Percentiles rank a stretch among this genome's conserved stretches.
Conservation (phyloP, 139 green algal genomes). For the Chlorella sp. region DNA sequence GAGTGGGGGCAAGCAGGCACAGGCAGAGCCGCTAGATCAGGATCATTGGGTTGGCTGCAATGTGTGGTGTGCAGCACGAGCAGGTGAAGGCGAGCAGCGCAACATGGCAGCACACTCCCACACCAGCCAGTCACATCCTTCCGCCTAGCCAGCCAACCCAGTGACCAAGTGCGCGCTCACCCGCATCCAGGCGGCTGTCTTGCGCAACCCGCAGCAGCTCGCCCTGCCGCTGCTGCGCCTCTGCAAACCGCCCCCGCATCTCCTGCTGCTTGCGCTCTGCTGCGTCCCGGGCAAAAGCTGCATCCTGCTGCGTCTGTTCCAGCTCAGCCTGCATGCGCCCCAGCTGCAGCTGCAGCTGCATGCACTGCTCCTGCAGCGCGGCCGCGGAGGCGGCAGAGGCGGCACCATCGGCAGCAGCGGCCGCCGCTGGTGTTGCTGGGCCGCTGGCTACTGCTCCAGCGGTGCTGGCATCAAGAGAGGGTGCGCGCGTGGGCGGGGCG, state of each 20-base stretch:
- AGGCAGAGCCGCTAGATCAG: too few relatives aligned
- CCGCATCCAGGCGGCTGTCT: conserved; percentile 28
- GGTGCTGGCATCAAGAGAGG: background rate
- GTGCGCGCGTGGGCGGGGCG: background rate
- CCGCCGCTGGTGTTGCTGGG: background rate
- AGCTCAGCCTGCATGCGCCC: conserved; percentile 25
- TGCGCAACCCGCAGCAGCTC: conserved; percentile 38
- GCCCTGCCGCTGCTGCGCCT: conserved; percentile 38
- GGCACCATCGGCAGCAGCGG: background rate
- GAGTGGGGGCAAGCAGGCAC: background rate
- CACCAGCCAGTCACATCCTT: background rate
- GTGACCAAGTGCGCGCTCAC: background rate
- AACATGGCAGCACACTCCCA: background rate
- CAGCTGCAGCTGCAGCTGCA: conserved; percentile 11
- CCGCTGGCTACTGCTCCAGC: background rate
- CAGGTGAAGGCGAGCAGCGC: too few relatives aligned
- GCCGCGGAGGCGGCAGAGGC: background rate
- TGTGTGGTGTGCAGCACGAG: too few relatives aligned
- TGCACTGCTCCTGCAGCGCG: conserved; percentile 17
- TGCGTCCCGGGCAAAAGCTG: conserved; percentile 3
- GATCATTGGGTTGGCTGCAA: too few relatives aligned
- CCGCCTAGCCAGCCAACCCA: background rate
- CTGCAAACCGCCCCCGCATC: conserved; percentile 20
- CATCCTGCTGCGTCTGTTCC: conserved; percentile 19
- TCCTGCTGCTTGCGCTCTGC: conserved; percentile 33